Percentiles rank a stretch among this genome's conserved stretches.
phyloP scores from a whole-genome alignment of 1,139 yeast species.

The Pichia sp. region DNA sequence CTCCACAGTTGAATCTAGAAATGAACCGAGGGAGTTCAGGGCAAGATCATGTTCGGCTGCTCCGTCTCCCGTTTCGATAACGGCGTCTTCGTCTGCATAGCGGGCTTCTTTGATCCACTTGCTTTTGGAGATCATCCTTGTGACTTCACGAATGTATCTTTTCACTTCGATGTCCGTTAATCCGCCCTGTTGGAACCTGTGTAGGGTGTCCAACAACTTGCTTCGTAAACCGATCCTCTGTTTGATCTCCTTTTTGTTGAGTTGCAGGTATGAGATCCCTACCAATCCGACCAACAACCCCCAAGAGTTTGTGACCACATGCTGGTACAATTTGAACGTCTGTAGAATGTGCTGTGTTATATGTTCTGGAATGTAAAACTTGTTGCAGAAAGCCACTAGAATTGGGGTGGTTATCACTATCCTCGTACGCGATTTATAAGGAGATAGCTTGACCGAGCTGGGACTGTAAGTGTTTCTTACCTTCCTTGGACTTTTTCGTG shows the following conservation, averaged over 20 bases:
- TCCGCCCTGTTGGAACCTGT: conserved; percentile 51
- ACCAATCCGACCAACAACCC: conserved; percentile 63
- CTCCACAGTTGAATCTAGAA: conserved; percentile 11
- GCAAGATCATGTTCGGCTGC: conserved; percentile 2
- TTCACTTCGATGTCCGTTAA: conserved; percentile 28
- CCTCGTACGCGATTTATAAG: conserved; percentile 12
- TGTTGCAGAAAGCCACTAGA: conserved; percentile 55
- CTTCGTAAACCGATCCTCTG: conserved; percentile 47
- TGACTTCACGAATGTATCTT: conserved; percentile 15
- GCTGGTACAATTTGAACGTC: conserved; percentile 47
- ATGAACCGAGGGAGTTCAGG: conserved; percentile 13
- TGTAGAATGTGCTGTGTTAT: conserved; percentile 48
- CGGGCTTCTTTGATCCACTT: conserved; percentile 22
- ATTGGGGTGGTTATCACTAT: conserved; percentile 41
- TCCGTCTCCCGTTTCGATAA: not conserved
- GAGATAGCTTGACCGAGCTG: conserved; percentile 10
- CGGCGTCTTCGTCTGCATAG: conserved; percentile 8
- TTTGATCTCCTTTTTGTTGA: conserved; percentile 45
- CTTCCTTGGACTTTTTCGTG: conserved; percentile 12
- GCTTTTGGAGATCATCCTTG: conserved; percentile 13
- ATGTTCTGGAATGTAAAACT: conserved; percentile 55
- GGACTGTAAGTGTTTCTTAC: not conserved
- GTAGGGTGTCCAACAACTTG: conserved; percentile 46
- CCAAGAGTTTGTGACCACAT: conserved; percentile 62
- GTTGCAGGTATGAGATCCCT: conserved; percentile 52